Evolutionary conservation across 805 yeast genomes (phyloP), one percentile per base, ranked within the genome.

Genomic region (Wickerhamiella sorbophila): DNA sequence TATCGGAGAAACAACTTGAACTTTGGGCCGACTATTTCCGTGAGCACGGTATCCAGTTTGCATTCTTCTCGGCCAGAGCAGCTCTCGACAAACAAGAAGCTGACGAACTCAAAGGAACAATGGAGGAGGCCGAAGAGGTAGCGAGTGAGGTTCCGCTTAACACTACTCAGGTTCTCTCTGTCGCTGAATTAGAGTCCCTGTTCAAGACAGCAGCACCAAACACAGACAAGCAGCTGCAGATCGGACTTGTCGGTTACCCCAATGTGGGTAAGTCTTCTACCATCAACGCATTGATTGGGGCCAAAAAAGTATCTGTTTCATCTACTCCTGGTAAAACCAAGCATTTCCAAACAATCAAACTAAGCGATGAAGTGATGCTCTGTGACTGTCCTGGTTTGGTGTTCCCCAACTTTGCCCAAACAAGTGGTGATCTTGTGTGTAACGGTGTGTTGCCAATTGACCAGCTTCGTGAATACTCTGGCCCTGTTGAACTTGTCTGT

Each of bases 301-400:
- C 96, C 16, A 91, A 91, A 57, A 87, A 84, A 60, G 99, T 91
- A n/a, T 86, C 96, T 2, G 99, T 91, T 31, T 88, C 97, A 2
- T 71, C 97, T 1, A 91, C 98, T 1, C 99, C 99, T 12, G 99
- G 99, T 66, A 91, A 91, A 60, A 91, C 99, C 12, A 91, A 91
- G 60, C 99, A 91, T 69, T 91, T 91, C 71, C 99, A 91, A 67
- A 91, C 99, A 1, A 87, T 91, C 47, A 74, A 75, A 56, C 70
- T 91, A 36, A 75, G 95, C 1, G 82, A 80, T 40, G 71, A 79
- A 31, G 91, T 91, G 2, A 70, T 86, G 51, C 68, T 91, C 41
- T 91, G 97, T 64, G 99, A 91, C 70, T 91, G 99, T 69, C 99
- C 99, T 2, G 99, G 99, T 72, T 70, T 91, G 47, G 99, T 91